Base-by-base conservation (phyloP, 495 filamentous ascomycete species). In the Xylaria palmicola region DNA sequence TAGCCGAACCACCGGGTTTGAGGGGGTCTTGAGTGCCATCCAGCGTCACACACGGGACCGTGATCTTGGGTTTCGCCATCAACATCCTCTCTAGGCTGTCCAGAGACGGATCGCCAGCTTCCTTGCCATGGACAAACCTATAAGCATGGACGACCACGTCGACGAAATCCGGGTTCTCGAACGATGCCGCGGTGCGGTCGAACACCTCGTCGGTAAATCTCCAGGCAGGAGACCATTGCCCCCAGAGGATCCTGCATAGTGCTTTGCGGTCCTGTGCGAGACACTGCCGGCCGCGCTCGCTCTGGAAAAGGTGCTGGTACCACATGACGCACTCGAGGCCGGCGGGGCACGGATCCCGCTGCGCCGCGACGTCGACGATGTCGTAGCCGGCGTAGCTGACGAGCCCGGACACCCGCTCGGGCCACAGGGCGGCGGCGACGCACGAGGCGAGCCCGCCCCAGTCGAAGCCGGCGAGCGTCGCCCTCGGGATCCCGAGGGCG, bases 401-500 rank as follows among this genome's bases (percentile, higher is more conserved):
- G 26, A 60, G 56, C 22, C 44, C 56, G 26, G 47, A 22, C 10
- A 48, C 48, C 3, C 62, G 62, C 36, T 60, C 45, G 10, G 62
- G 62, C 56, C 56, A 60, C 34, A 64, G 47, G 19, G 62, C 56
- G 9, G 62, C 54, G 5, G 62, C 62, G 9, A 59, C 62, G 37
- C 56, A 59, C 24, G 40, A 56, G 12, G 54, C 62, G 26, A 57
- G 43, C 1, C 54, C 47, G 29, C 61, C 61, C 61, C 61, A 63
- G 26, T 63, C 61, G 36, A 59, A 59, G 41, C 61, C 61, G 12
- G 61, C 60, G 22, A 69, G 67, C 30, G 73, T 74, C 8, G 75
- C 78, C 58, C 71, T 70, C 48, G 70, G 76, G 27, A 83, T 78
- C n/a, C 74, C 73, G 59, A 83, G 71, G 8, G 77, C 75, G 45